These are phyloP conservation scores for Homolaphlyctis polyrhiza DNA, from an alignment of 371 early-diverging fungal genomes.

Conservation along the genomic window DNA sequence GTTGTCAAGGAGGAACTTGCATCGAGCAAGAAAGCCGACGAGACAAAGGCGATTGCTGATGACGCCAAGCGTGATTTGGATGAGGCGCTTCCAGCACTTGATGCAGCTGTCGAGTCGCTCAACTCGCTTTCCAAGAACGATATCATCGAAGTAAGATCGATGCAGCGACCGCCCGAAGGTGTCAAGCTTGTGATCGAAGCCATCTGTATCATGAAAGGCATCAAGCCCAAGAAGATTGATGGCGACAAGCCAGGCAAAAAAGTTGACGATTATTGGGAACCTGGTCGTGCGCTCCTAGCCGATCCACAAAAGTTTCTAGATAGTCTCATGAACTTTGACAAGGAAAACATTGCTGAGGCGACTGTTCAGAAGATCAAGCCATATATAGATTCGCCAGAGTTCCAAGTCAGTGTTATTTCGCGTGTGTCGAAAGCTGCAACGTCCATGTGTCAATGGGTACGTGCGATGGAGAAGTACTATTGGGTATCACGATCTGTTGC, in stretches of 20 bases:
- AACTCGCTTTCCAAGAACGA: slow-evolving; percentile 55
- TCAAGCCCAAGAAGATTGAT: slow-evolving; percentile 57
- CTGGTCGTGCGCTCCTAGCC: slow-evolving; percentile 44
- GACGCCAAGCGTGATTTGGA: slow-evolving; percentile 58
- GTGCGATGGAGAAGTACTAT: slow-evolving; percentile 63
- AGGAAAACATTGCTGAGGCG: slow-evolving; percentile 50
- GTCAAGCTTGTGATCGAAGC: slow-evolving; percentile 62
- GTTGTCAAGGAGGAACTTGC: slow-evolving; percentile 44
- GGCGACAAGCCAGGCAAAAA: slow-evolving; percentile 57
- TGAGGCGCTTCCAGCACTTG: slow-evolving; percentile 56
- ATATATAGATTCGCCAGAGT: slow-evolving; percentile 56
- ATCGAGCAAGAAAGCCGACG: slow-evolving; percentile 54
- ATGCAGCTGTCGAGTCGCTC: slow-evolving; percentile 52
- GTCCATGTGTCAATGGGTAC: slow-evolving; percentile 58
- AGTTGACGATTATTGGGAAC: slow-evolving; percentile 60
- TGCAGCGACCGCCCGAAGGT: slow-evolving; percentile 65
- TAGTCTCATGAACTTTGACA: slow-evolving; percentile 53
- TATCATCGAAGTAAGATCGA: slow-evolving; percentile 60
- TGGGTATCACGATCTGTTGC: slow-evolving; percentile 51
- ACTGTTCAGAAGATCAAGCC: slow-evolving; percentile 50
- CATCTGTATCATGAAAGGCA: slow-evolving; percentile 56
- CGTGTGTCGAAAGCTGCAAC: slow-evolving; percentile 56
- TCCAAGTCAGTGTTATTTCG: slow-evolving; percentile 50
- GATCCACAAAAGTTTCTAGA: slow-evolving; percentile 58
- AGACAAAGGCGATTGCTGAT: slow-evolving; percentile 55